Evolutionary conservation across 768 basidiomycete genomes (phyloP), one percentile per base, ranked within the genome.

Genomic region (Suillus weaverae): DNA sequence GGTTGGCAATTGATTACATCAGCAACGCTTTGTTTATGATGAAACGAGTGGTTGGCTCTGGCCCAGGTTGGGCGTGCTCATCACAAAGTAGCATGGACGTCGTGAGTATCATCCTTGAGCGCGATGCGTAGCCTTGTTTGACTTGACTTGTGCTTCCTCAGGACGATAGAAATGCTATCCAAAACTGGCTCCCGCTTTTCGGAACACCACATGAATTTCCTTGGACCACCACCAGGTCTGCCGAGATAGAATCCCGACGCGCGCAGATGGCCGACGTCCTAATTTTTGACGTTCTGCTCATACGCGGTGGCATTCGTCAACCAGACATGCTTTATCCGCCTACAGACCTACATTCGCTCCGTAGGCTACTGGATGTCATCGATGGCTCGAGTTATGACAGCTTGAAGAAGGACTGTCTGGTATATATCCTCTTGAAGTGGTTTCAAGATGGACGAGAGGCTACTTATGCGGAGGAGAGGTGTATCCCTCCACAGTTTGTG

Each of bases 371-470:
- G 57, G 79, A 82, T 30, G 85, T 85, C 20, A 90, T 94, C 66
- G 81, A 84, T 50, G 67, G 77, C 33, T 90, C 86, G 1, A 72
- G 77, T 4, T 95, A 91, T 67, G 93, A 95, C 74, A 72, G 78
- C 38, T 81, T 94, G 62, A 94, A 94, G 82, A 88, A 87, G 74
- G 88, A 94, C 66, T 92, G 90, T 67, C 78, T 95, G 51, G 78
- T 92, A 1, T 95, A 92, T 76, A 94, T 88, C 71, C 77, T 95
- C 66, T 81, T 95, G 64, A 92, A 91, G 72, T 92, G 89, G 89
- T 86, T 89, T 65, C 80, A 84, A 70, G 90, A 92, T 72, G 83
- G 84, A 6, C 77, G 72, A 79, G 90, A 81, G 71, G 43, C 53
- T 13, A 69, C 67, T 44, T 91, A 79, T 76, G 78, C 71, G 61